These are phyloP conservation scores for Salix dunnii DNA, from an alignment of 345 rosid genomes.

Conservation along the genomic window DNA sequence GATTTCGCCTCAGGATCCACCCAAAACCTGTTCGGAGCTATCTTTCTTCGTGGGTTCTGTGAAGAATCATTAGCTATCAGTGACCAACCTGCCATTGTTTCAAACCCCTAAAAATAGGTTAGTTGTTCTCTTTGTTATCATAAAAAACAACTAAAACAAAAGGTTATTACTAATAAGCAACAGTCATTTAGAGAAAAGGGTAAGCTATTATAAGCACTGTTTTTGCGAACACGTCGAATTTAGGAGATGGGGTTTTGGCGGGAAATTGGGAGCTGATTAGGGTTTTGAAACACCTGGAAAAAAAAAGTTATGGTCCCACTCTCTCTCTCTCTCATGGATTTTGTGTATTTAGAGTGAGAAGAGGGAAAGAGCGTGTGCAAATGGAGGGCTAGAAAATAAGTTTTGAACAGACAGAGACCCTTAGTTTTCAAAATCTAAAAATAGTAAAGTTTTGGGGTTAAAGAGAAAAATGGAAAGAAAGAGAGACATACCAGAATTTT, in stretches of 20 bases:
- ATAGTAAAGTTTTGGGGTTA: constrained; percentile 1
- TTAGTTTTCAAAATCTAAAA: constrained; percentile 9
- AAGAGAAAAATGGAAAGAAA: neutral
- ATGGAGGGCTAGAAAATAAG: constrained; percentile 18
- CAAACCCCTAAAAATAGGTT: constrained; percentile 23
- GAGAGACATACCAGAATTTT: constrained; percentile 25
- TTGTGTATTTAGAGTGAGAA: neutral
- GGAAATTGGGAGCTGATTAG: constrained; percentile 32
- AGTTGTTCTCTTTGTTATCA: neutral
- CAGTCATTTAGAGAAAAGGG: neutral
- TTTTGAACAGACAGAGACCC: constrained; percentile 34
- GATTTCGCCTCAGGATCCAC: constrained; percentile 10
- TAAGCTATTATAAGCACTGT: neutral
- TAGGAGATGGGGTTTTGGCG: constrained; percentile 19
- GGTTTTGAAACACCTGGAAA: constrained; percentile 25
- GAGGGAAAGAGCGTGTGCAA: neutral
- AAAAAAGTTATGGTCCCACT: neutral
- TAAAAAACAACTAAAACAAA: neutral
- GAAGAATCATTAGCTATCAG: constrained; percentile 15
- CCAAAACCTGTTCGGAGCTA: neutral
- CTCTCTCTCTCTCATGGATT: constrained; percentile 20
- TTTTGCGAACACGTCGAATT: neutral
- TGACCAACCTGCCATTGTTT: constrained; percentile 36
- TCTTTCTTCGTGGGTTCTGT: neutral
- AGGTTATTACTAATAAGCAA: neutral